These are phyloP conservation scores for Sarocladiaceae sp. DNA, from an alignment of 2,329 filamentous ascomycete genomes.

Conservation along the genomic window DNA sequence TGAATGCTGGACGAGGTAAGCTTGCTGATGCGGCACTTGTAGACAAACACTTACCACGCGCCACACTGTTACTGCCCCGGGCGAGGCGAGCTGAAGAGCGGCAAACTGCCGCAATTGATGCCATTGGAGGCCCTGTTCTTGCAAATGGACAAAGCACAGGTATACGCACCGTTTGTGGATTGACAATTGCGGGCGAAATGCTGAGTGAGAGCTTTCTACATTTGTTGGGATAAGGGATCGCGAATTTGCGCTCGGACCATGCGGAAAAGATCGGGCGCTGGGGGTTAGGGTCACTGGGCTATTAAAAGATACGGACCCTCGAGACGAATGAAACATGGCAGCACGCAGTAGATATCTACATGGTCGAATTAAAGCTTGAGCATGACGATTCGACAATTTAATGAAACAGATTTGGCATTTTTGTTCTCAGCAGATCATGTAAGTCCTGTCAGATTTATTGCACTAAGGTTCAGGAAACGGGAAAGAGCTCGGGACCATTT, in stretches of 20 bases:
- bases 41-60: constrained; percentile 48
- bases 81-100: constrained; percentile 60
- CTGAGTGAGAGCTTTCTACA: constrained; percentile 12
- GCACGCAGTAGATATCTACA: too few relatives aligned
- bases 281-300: too few relatives aligned
- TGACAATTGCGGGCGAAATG: constrained; percentile 14
- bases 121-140: constrained; percentile 43
- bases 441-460: too few relatives aligned
- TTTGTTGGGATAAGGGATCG: constrained; percentile 10
- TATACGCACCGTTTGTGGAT: constrained; percentile 17
- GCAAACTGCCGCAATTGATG: constrained; percentile 61
- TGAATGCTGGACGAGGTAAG: constrained; percentile 48
- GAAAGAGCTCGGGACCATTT: too few relatives aligned
- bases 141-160: constrained; percentile 12
- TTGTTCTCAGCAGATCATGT: too few relatives aligned
- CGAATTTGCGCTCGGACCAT: constrained; percentile 6
- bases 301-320: too few relatives aligned
- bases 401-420: too few relatives aligned
- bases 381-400: too few relatives aligned
- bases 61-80: constrained; percentile 40
- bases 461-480: too few relatives aligned
- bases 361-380: too few relatives aligned
- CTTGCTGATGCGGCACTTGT: background rate
- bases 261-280: constrained; percentile 1
- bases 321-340: too few relatives aligned